phyloP scores from a whole-genome alignment of 2,329 filamentous ascomycete species.

The Trichoderma sp. region DNA sequence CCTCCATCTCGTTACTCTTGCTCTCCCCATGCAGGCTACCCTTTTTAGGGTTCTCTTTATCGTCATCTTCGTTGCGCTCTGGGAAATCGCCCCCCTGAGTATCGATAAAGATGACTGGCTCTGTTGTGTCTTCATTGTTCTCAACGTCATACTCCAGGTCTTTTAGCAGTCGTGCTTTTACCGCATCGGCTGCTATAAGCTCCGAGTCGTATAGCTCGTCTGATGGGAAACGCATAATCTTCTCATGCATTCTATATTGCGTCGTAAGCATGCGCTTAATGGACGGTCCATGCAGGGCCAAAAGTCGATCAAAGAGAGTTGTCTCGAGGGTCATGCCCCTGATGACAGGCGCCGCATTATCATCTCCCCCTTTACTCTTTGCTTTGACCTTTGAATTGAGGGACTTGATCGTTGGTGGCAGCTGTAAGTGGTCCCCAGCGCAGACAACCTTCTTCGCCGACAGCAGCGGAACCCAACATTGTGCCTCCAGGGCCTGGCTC shows the following conservation, averaged over 20 bases:
- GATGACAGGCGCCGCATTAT: conserved; percentile 38
- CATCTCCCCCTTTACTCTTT: conserved; percentile 34
- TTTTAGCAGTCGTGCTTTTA: conserved; percentile 70
- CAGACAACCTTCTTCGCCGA: conserved; percentile 80
- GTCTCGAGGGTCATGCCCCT: conserved; percentile 68
- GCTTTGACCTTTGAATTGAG: conserved; percentile 51
- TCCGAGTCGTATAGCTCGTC: conserved; percentile 80
- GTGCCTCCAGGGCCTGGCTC: conserved; percentile 90
- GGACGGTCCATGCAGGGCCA: conserved; percentile 72
- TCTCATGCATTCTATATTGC: conserved; percentile 97
- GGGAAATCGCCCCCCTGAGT: conserved; percentile 93
- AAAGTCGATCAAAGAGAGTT: conserved; percentile 89
- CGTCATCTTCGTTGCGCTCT: conserved; percentile 75
- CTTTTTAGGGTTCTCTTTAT: conserved; percentile 46
- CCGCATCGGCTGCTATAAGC: conserved; percentile 75
- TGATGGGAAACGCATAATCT: conserved; percentile 93
- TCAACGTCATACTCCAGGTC: conserved; percentile 75
- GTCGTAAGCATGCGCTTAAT: conserved; percentile 96
- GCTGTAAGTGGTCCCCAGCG: conserved; percentile 89
- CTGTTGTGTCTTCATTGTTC: conserved; percentile 80
- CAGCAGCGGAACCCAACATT: conserved; percentile 92
- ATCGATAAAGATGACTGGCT: conserved; percentile 90
- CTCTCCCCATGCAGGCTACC: conserved; percentile 54
- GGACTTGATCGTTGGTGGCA: conserved; percentile 93
- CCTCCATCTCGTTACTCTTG: conserved; percentile 92